A percentile compares a stretch with the other conserved stretches of the same genome.
These are phyloP conservation scores for Drechslerella dactyloides DNA, from an alignment of 2,329 filamentous ascomycete species.

Conservation along the genomic window DNA sequence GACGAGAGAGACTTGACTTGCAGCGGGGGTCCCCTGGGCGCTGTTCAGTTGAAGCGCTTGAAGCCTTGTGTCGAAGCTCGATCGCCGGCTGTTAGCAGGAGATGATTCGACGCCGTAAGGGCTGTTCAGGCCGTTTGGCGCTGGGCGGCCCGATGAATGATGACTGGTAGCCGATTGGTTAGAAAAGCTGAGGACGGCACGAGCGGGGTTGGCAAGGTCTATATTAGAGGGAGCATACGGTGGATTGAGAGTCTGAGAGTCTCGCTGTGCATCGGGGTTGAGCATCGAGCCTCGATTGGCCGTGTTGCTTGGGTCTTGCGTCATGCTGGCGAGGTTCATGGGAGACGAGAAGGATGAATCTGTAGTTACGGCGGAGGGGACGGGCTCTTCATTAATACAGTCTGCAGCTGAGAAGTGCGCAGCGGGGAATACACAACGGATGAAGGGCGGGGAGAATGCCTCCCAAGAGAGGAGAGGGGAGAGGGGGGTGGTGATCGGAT, in stretches of 20 bases:
- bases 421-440: neutral
- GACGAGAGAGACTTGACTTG: constrained; percentile 54
- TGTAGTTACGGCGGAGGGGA: constrained; percentile 41
- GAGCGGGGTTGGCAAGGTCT: constrained; percentile 24
- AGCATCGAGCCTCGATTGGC: constrained; percentile 37
- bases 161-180: constrained; percentile 53
- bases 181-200: constrained; percentile 42
- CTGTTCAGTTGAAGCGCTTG: constrained; percentile 50
- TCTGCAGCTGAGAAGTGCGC: neutral
- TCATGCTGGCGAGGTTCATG: constrained; percentile 54
- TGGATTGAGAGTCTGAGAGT: constrained; percentile 52
- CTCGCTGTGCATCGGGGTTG: constrained; percentile 46
- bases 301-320: constrained; percentile 45
- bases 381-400: constrained; percentile 7
- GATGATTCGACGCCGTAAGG: constrained; percentile 53
- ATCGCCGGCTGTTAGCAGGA: constrained; percentile 54
- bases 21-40: constrained; percentile 53
- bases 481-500: constrained; percentile 8
- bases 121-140: constrained; percentile 49
- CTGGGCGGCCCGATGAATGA: constrained; percentile 52
- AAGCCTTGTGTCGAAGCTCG: constrained; percentile 55
- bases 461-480: no score
- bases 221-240: constrained; percentile 49
- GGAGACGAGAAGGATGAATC: constrained; percentile 53
- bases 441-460: constrained; percentile 5